Evolutionary conservation across 1,284 basidiomycete species (phyloP), one percentile per base, ranked within the genome.

Genomic region (Sporisorium reilianum): DNA sequence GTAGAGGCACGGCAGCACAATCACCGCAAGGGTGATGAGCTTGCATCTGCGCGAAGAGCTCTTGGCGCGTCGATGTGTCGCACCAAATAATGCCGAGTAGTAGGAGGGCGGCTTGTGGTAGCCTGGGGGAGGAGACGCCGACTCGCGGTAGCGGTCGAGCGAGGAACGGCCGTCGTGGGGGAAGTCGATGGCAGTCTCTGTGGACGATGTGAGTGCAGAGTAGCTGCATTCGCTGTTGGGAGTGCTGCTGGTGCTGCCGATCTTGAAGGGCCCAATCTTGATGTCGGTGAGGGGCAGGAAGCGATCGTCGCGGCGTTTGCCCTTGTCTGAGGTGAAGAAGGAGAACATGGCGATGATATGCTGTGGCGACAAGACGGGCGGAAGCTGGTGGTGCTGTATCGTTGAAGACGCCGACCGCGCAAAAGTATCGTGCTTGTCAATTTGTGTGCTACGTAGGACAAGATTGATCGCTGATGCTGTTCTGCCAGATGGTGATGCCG

Each of bases 51-150:
- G 63, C 18, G 66, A 66, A 5, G 60, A 51, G 61, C 57, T 41
- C 36, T 54, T 70, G 12, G 59, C 56, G 14, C 64, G 54, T 32
- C 66, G 62, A 50, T 62, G 55, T 12, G 71, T 63, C 11, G 42
- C 55, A 23, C 56, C 58, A 6, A 67, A 26, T 25, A 70, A 52
- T 0, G 64, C 48, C 20, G 75, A 55, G 41, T 64, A 75, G 61
- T 69, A 60, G 22, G 66, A 63, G 8, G 72, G 66, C 20, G 58
- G 55, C 45, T 65, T 61, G 50, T 72, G 68, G 63, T 72, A 72
- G 60, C 70, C 63, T 16, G 70, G 63, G 10, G 72, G 75, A 42
- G 66, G 64, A 3, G 70, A 64, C 1, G 42, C 25, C 14, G 61
- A 36, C n/a, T 44, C 52, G 12, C 23, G 26, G 40, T 58, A 60